These are phyloP conservation scores for Lentinula guzmanii DNA, from an alignment of 768 basidiomycete genomes.

Conservation along the genomic window DNA sequence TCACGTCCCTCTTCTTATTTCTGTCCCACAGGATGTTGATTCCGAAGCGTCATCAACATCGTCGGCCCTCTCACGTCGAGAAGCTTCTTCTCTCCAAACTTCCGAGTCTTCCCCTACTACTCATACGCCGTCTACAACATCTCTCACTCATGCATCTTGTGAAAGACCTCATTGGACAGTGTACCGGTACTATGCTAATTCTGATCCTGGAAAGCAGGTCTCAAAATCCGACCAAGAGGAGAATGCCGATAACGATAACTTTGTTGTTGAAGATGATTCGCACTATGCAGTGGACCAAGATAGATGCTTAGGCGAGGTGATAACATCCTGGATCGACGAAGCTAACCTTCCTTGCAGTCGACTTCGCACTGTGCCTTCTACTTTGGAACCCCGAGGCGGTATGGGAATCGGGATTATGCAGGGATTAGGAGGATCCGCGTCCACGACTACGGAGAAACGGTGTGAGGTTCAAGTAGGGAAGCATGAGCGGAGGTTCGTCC, in stretches of 20 bases:
- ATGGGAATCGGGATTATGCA: not conserved
- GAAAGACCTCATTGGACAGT: slow-evolving; percentile 44
- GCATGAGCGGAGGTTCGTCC: slow-evolving; percentile 31
- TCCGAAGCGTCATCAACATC: not conserved
- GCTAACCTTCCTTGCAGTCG: not conserved
- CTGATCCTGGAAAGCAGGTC: slow-evolving; percentile 13
- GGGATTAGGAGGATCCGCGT: not conserved
- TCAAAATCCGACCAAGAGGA: not conserved
- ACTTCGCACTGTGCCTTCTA: not conserved
- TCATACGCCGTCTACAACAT: not conserved
- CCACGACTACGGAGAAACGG: slow-evolving; percentile 5
- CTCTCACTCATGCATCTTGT: slow-evolving; percentile 22
- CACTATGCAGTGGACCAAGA: not conserved
- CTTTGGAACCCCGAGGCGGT: not conserved
- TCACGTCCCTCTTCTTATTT: slow-evolving; percentile 22
- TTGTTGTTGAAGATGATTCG: not conserved
- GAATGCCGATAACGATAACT: not conserved
- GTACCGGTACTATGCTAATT: slow-evolving; percentile 36
- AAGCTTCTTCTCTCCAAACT: slow-evolving; percentile 11
- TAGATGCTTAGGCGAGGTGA: not conserved
- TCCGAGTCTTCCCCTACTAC: not conserved
- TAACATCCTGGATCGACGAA: not conserved
- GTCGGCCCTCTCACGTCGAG: not conserved
- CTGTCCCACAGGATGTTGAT: not conserved
- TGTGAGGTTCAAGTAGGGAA: slow-evolving; percentile 19